phyloP scores from a whole-genome alignment of 176 grass and related monocot species.

The Metroxylon sagu region DNA sequence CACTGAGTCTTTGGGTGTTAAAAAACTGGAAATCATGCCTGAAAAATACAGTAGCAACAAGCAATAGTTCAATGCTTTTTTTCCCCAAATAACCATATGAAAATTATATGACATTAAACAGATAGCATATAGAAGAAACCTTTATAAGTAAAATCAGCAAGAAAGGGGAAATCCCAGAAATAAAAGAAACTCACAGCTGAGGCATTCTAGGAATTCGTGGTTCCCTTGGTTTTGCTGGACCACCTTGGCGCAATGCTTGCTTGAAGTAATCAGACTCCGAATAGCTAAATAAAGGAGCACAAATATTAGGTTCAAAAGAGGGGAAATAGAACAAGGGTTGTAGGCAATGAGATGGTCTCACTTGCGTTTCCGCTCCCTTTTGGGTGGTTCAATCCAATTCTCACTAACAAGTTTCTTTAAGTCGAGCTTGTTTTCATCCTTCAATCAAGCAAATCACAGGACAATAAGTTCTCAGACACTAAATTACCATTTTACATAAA shows the following conservation, averaged over 20 bases:
- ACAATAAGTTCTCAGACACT: neutral
- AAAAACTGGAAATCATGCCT: constrained; percentile 99
- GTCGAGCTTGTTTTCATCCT: constrained; percentile 90
- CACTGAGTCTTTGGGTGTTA: constrained; percentile 83
- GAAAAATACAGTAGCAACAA: constrained; percentile 1
- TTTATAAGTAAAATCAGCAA: neutral
- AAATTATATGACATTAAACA: too few relatives aligned
- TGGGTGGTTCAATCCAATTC: constrained; percentile 92
- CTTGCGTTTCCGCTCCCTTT: constrained; percentile 91
- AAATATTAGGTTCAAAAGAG: constrained; percentile 5
- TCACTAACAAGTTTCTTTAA: constrained; percentile 95
- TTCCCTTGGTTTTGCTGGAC: constrained; percentile 76
- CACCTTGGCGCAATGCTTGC: constrained; percentile 89
- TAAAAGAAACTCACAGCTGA: constrained; percentile 54
- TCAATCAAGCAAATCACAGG: constrained; percentile 25
- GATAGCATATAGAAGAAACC: too few relatives aligned
- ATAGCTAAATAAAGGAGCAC: constrained; percentile 43
- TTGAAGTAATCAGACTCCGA: constrained; percentile 97
- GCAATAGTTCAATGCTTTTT: neutral
- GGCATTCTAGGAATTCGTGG: constrained; percentile 94
- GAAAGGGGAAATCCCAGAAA: neutral
- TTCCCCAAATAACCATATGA: too few relatives aligned
- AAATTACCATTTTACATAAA: too few relatives aligned
- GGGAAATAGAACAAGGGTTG: neutral
- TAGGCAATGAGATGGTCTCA: constrained; percentile 17